Conservation (phyloP, 2,329 filamentous ascomycete genomes). For the Madurella mycetomatis region DNA sequence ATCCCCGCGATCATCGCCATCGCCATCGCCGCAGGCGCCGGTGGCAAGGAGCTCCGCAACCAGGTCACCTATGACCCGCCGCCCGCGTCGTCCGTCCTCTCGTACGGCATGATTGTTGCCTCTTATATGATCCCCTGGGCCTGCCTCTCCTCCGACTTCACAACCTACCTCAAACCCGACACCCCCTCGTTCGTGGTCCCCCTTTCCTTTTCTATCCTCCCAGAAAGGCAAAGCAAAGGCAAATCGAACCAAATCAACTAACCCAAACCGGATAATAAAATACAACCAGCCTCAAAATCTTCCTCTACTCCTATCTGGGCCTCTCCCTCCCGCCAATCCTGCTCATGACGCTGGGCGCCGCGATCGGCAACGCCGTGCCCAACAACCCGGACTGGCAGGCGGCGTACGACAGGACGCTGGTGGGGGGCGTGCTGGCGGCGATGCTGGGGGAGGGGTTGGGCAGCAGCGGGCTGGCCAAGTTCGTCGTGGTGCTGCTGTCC, state of each 20-base stretch:
- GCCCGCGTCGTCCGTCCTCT: constrained; percentile 45
- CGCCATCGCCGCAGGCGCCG: constrained; percentile 50
- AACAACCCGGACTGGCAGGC: constrained; percentile 51
- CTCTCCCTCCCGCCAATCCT: constrained; percentile 51
- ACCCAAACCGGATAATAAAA: too few relatives aligned
- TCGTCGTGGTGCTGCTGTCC: constrained; percentile 55
- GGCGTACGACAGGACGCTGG: constrained; percentile 49
- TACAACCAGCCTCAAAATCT: constrained; percentile 38
- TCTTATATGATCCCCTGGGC: constrained; percentile 62
- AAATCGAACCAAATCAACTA: background rate
- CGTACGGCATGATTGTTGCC: constrained; percentile 57
- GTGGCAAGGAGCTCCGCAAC: constrained; percentile 44
- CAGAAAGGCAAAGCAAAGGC: background rate
- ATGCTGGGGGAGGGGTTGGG: constrained; percentile 48
- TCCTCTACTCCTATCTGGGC: constrained; percentile 54
- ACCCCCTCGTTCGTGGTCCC: constrained; percentile 43
- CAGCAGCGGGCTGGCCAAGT: constrained; percentile 59
- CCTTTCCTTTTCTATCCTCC: background rate
- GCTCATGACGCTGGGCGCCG: constrained; percentile 59
- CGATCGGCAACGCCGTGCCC: constrained; percentile 57
- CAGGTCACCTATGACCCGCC: constrained; percentile 41
- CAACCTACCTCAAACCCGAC: constrained; percentile 56
- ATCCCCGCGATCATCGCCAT: constrained; percentile 53
- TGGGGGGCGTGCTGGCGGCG: constrained; percentile 55
- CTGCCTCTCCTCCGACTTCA: constrained; percentile 55